These are phyloP conservation scores for Ascochyta pisi DNA, from an alignment of 2,329 filamentous ascomycete species.

Conservation along the genomic window DNA sequence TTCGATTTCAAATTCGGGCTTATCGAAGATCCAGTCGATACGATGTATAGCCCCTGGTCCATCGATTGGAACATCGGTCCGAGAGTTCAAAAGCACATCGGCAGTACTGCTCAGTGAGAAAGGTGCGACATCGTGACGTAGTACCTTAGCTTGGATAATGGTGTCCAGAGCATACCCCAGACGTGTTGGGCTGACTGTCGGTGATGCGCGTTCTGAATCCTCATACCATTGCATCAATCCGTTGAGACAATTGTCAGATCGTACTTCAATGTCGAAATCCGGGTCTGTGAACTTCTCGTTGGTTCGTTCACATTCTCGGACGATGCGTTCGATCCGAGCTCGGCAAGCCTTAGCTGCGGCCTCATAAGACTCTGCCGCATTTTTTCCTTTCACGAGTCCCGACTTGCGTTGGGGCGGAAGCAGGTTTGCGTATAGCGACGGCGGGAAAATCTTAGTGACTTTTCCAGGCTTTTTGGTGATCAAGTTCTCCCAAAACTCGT, in stretches of 20 bases:
- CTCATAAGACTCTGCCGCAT: slow-evolving; percentile 72
- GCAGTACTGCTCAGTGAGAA: slow-evolving; percentile 61
- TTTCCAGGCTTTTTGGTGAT: slow-evolving; percentile 74
- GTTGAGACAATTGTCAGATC: slow-evolving; percentile 56
- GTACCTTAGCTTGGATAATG: slow-evolving; percentile 30
- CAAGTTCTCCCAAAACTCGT: slow-evolving; percentile 75
- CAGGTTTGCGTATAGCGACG: slow-evolving; percentile 65
- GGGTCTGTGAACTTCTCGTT: slow-evolving; percentile 86
- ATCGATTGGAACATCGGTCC: neutral
- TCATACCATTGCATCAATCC: slow-evolving; percentile 52
- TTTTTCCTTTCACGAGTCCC: slow-evolving; percentile 64
- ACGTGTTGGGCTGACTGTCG: slow-evolving; percentile 17
- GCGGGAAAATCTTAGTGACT: slow-evolving; percentile 72
- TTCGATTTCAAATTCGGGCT: slow-evolving; percentile 77
- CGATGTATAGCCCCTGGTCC: slow-evolving; percentile 38
- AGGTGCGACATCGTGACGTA: slow-evolving; percentile 24
- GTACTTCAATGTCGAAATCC: slow-evolving; percentile 82
- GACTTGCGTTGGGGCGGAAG: slow-evolving; percentile 43
- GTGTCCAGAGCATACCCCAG: slow-evolving; percentile 36
- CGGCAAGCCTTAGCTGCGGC: slow-evolving; percentile 73
- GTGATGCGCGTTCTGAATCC: slow-evolving; percentile 58
- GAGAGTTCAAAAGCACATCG: slow-evolving; percentile 57
- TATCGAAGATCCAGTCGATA: slow-evolving; percentile 75
- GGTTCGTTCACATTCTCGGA: slow-evolving; percentile 70
- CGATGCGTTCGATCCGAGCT: slow-evolving; percentile 63